phyloP scores from a whole-genome alignment of 176 grass and related monocot species.

The Oryza nivara region DNA sequence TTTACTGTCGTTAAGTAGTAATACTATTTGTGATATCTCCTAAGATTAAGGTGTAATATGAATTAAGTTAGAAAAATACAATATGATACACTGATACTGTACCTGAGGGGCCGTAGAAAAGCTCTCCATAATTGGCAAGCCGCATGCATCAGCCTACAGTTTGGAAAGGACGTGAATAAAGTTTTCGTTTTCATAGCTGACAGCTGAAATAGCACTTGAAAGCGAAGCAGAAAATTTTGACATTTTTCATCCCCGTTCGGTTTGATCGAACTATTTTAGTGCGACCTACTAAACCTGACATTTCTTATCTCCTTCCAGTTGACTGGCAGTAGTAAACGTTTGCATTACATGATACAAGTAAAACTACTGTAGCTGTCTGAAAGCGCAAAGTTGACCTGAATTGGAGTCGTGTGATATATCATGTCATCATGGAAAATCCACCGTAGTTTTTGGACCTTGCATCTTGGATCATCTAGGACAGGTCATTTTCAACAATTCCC shows the following conservation, averaged over 20 bases:
- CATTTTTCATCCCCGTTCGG: neutral
- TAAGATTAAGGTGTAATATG: neutral
- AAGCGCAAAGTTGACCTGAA: neutral
- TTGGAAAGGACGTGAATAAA: neutral
- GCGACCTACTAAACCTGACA: neutral
- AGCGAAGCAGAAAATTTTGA: neutral
- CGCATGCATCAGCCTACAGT: neutral
- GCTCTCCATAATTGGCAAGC: neutral
- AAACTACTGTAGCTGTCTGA: neutral
- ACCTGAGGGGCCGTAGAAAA: neutral
- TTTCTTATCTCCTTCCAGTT: neutral
- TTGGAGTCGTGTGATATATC: neutral
- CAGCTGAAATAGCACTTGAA: neutral
- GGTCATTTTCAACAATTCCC: slow-evolving; percentile 19
- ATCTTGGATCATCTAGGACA: neutral
- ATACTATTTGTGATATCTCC: too few species aligned
- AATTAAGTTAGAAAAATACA: neutral
- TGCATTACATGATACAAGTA: slow-evolving; percentile 2
- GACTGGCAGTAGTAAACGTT: slow-evolving; percentile 24
- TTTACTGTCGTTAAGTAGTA: too few species aligned
- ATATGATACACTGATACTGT: neutral
- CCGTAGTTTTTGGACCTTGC: neutral
- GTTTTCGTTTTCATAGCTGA: neutral
- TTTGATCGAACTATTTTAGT: neutral
- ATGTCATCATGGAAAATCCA: slow-evolving; percentile 3